Conservation (phyloP, 345 rosid species). For the Lumnitzera littorea region DNA sequence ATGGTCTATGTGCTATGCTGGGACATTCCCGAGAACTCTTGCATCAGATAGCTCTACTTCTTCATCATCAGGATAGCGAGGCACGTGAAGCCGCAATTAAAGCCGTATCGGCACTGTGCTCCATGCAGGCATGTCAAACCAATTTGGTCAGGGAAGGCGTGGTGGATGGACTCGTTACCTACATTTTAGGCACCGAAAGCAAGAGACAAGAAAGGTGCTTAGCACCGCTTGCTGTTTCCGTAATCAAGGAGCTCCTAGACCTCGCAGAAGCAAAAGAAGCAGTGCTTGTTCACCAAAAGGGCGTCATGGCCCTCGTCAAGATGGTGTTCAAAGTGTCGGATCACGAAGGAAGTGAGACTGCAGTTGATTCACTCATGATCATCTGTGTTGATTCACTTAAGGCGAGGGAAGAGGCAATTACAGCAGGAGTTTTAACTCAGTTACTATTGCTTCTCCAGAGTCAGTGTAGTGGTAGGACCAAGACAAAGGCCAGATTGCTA, state of each 20-base stretch:
- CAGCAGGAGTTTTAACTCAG: conserved; percentile 13
- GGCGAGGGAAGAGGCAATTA: conserved; percentile 19
- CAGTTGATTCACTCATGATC: conserved; percentile 28
- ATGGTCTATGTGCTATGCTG: conserved; percentile 22
- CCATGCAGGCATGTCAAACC: conserved; percentile 25
- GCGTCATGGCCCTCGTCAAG: conserved; percentile 30
- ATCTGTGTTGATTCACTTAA: conserved; percentile 33
- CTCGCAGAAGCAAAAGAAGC: conserved; percentile 26
- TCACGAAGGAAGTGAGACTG: conserved; percentile 53
- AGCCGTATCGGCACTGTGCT: conserved; percentile 40
- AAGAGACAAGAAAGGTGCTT: conserved; percentile 11
- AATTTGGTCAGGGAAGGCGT: conserved; percentile 28
- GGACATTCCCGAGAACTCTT: conserved; percentile 20
- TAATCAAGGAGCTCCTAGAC: conserved; percentile 31
- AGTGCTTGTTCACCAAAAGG: conserved; percentile 23
- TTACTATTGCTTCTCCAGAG: conserved; percentile 17
- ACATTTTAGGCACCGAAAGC: conserved; percentile 24
- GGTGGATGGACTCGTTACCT: conserved; percentile 22
- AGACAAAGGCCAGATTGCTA: conserved; percentile 17
- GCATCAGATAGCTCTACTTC: conserved; percentile 15
- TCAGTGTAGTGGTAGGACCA: conserved; percentile 14
- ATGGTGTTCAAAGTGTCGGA: conserved; percentile 59
- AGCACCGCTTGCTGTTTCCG: conserved; percentile 26
- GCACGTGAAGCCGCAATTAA: conserved; percentile 24
- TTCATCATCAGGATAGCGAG: conserved; percentile 11